These are phyloP conservation scores for Penicillium soppii DNA, from an alignment of 495 filamentous ascomycete genomes.

Conservation along the genomic window DNA sequence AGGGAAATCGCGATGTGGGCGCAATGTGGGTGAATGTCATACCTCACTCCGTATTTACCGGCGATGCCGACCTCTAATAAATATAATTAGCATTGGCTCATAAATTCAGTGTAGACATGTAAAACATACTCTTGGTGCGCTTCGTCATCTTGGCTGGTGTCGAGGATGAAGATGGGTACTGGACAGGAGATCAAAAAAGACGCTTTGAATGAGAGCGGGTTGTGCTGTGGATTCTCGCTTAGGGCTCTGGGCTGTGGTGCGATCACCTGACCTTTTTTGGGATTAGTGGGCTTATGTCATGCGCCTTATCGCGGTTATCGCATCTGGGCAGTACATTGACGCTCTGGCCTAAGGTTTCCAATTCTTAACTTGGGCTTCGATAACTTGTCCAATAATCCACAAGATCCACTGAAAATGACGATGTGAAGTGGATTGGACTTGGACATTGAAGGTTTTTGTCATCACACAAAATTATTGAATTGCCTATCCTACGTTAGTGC, in stretches of 20 bases:
- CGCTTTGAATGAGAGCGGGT: slow-evolving; percentile 37
- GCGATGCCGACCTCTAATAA: slow-evolving; percentile 78
- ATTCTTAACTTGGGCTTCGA: not conserved
- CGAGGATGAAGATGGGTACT: slow-evolving; percentile 46
- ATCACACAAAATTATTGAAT: too few species aligned
- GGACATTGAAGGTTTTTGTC: too few species aligned
- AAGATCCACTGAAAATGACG: slow-evolving; percentile 6
- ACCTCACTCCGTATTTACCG: slow-evolving; percentile 71
- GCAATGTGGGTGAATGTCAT: slow-evolving; percentile 34
- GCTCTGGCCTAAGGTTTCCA: slow-evolving; percentile 2
- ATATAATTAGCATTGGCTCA: slow-evolving; percentile 36
- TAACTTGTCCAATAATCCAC: slow-evolving; percentile 1
- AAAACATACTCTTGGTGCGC: slow-evolving; percentile 78
- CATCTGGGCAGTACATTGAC: too few species aligned
- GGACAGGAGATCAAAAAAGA: slow-evolving; percentile 43
- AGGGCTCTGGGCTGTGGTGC: slow-evolving; percentile 36
- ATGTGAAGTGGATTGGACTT: not conserved
- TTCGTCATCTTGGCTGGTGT: slow-evolving; percentile 81
- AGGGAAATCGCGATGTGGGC: slow-evolving; percentile 21
- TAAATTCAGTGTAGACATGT: not conserved
- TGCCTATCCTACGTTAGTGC: slow-evolving; percentile 2
- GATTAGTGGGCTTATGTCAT: slow-evolving; percentile 23
- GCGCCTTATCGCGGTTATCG: not conserved
- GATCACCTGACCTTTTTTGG: slow-evolving; percentile 23
- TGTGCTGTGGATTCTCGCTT: slow-evolving; percentile 49